Evolutionary conservation across 2,329 filamentous ascomycete genomes (phyloP), one percentile per base, ranked within the genome.

Genomic region (Pseudogymnoascus sp.): DNA sequence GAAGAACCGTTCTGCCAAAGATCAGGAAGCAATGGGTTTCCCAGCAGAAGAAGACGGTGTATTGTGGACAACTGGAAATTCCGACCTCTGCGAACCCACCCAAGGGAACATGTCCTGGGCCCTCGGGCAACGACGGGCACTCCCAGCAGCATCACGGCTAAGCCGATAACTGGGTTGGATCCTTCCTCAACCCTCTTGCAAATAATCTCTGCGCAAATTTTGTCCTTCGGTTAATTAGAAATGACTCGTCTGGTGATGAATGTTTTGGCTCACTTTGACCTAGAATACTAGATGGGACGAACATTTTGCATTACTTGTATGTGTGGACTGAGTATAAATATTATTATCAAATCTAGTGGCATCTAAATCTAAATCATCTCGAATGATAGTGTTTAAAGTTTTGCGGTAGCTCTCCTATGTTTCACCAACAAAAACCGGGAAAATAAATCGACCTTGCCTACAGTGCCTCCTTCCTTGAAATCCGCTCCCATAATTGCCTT

Each of bases 11-110:
- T 7, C 62, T 75, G 7, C 69, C 69, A 5, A 61, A 61, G 6
- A 70, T 75, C n/a, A 67, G 68, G 65, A 28, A 65, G 14, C 46
- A 62, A 1, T 75, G 73, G 73, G 66, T 63, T 5, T 66, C 62
- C 3, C 43, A 66, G 21, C 67, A 70, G 43, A 36, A 63, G 4
- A 64, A 68, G 63, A 74, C 69, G 6, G 67, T 69, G n/a, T 40
- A 40, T 16, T 40, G 37, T 40, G 37, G 37, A 40, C 37, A 40
- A 7, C 37, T 40, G 37, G 37, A 40, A 40, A 40, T 40, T 7
- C 37, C 37, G 37, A 40, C 37, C n/a, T 40, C 37, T 16, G 37
- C n/a, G n/a, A 40, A 40, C 37, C 37, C 37, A 40, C 37, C 37
- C n/a, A 40, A 40, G 14, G 37, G n/a, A 16, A 40, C 37, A 40